Conservation (phyloP, 257 asterid species). For the Coffea eugenioides region DNA sequence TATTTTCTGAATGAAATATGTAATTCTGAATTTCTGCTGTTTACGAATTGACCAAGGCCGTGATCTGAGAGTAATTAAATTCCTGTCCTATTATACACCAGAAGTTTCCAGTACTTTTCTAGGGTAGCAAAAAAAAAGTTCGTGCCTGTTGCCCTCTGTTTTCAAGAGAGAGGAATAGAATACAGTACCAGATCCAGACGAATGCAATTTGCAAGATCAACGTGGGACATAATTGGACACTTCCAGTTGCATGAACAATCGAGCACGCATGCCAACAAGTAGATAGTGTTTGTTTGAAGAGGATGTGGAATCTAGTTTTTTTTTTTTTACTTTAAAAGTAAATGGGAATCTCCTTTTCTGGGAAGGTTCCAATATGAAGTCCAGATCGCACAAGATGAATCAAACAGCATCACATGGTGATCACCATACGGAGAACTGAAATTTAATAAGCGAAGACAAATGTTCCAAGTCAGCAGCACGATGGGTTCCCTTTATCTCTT, state of each 20-base stretch:
- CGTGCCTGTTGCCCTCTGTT: neutral
- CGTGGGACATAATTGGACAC: neutral
- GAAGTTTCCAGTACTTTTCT: neutral
- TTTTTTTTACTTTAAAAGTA: neutral
- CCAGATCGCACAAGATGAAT: neutral
- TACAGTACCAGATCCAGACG: neutral
- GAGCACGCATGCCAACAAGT: neutral
- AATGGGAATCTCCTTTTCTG: neutral
- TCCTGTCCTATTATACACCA: neutral
- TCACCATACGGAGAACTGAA: neutral
- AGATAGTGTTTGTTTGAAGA: neutral
- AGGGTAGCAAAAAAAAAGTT: neutral
- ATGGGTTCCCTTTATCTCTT: neutral
- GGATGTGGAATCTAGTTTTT: neutral
- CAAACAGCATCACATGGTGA: neutral
- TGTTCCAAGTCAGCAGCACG: neutral
- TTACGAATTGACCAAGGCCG: neutral
- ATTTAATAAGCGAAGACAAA: neutral
- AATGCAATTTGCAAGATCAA: neutral
- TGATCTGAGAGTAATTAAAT: neutral
- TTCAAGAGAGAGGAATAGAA: neutral
- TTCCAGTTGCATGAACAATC: neutral
- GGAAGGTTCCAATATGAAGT: neutral
- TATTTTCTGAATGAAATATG: conserved; percentile 7
- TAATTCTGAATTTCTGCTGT: conserved; percentile 9